phyloP scores from a whole-genome alignment of 2,329 filamentous ascomycete species.

The Cladosporium sp. region DNA sequence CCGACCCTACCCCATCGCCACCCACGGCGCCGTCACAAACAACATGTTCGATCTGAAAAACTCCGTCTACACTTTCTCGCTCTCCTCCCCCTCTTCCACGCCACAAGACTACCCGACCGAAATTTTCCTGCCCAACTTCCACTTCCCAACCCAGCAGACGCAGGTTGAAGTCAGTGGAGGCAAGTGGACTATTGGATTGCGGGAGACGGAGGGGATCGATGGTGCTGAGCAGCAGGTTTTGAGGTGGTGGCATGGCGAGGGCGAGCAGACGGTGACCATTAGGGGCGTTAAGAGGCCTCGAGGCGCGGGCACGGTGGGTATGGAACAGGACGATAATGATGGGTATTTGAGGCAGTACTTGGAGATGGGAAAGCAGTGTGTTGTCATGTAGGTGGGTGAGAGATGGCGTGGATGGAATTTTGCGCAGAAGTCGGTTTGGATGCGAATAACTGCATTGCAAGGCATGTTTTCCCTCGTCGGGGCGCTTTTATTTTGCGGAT shows the following conservation, averaged over 20 bases:
- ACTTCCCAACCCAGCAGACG: slow-evolving; percentile 70
- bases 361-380: slow-evolving; percentile 38
- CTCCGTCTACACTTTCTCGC: slow-evolving; percentile 69
- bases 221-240: slow-evolving; percentile 66
- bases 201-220: slow-evolving; percentile 63
- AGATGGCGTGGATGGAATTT: not conserved
- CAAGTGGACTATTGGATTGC: slow-evolving; percentile 79
- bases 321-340: slow-evolving; percentile 60
- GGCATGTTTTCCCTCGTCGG: too few species aligned
- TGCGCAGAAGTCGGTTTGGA: too few species aligned
- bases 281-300: slow-evolving; percentile 64
- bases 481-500: too few species aligned
- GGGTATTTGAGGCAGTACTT: slow-evolving; percentile 68
- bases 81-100: slow-evolving; percentile 59
- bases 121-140: slow-evolving; percentile 83
- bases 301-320: slow-evolving; percentile 32
- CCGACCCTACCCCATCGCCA: slow-evolving; percentile 73
- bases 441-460: too few species aligned
- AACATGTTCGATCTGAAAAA: slow-evolving; percentile 80
- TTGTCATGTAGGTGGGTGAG: slow-evolving; percentile 37
- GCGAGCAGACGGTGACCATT: slow-evolving; percentile 74
- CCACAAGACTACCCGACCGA: slow-evolving; percentile 67
- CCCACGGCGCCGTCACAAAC: slow-evolving; percentile 64
- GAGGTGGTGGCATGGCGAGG: slow-evolving; percentile 88
- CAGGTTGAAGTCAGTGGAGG: slow-evolving; percentile 75